Base-by-base conservation (phyloP, 768 basidiomycete genomes). In the Termitomyces sp. region DNA sequence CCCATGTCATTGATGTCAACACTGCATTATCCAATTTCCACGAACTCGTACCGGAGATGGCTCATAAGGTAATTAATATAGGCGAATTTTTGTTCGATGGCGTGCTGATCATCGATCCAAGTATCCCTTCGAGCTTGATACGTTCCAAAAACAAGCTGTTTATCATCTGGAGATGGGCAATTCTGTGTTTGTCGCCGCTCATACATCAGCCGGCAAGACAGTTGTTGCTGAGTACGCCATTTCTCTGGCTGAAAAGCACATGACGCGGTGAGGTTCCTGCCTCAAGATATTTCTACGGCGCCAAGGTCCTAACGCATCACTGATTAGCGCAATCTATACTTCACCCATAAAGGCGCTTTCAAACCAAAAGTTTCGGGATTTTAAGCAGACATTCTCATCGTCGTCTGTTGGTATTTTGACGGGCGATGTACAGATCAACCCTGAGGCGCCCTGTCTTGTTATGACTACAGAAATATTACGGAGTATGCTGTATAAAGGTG, bases 151-250 rank as follows among this genome's bases (percentile, higher is more conserved):
- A 70, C 94, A 98, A 69, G 97, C 97, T 1, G 92, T 98, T 7
- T 97, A 97, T 72, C 94, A 97, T 72, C 80, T 99, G 18, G 97
- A 99, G 71, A 85, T 91, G 78, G 97, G 95, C 9, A 92, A 99
- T 63, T 96, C 94, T 13, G 96, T 99, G 18, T 99, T 99, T 69
- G 95, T 99, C n/a, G 97, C 97, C 14, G 97, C 97, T 6, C 97
- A 99, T 73, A 99, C 97, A 4, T 95, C 92, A n/a, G 97, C 97
- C 16, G 97, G 97, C 35, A 99, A 99, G 73, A 99, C 97, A 1
- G 97, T 98, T 18, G 97, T 99, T 8, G 97, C 97, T 0, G 97
- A 99, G 68, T 99, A 98, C 70, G 97, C 97, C 2, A 98, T 99
- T 64, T 92, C 95, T 5, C 79, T 99, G 9, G 96, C 97, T 5